Evolutionary conservation across 148 eudicot species (phyloP), one percentile per base, ranked within the genome.

Genomic region (Rhododendron simsii): DNA sequence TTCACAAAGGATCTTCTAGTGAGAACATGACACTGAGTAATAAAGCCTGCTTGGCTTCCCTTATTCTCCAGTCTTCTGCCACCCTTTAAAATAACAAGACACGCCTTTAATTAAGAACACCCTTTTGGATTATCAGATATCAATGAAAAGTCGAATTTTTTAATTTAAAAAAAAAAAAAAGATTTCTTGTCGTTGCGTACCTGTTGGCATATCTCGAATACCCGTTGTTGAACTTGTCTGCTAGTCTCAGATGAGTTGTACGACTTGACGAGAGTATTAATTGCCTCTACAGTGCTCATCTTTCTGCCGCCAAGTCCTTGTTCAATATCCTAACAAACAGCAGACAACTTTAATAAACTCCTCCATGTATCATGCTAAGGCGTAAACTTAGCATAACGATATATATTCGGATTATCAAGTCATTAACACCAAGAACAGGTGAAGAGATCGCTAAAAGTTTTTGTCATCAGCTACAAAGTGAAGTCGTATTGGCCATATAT

Each of bases 1-100:
- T 93, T 93, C 65, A 93, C 91, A 61, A 89, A 93, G 0, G 95
- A 93, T 69, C 92, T 87, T 86, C 79, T 86, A 0, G 91, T 91
- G 11, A 93, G 87, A 28, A 91, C 91, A 21, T 85, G 75, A 45
- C 88, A 87, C 69, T 93, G 95, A 12, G 83, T 90, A 21, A 80
- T 1, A 73, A 87, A 88, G 30, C 88, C 88, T 39, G 92, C 89
- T 61, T 86, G 91, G 23, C 53, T 85, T 80, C 87, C 87, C 33
- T 65, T 78, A 65, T 76, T 86, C 86, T 84, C 87, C 61, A 86
- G 12, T 41, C 30, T 48, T 67, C 26, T 84, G 2, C 83, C 89
- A 80, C 82, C 71, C 76, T 89, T 93, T 92, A 89, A 21, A 91
- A 44, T 5, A 91, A 92, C 74, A 93, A 91, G 67, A 93, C 89